Evolutionary conservation across 2,329 filamentous ascomycete species (phyloP).

Genomic region (Sporothrix phasma): DNA sequence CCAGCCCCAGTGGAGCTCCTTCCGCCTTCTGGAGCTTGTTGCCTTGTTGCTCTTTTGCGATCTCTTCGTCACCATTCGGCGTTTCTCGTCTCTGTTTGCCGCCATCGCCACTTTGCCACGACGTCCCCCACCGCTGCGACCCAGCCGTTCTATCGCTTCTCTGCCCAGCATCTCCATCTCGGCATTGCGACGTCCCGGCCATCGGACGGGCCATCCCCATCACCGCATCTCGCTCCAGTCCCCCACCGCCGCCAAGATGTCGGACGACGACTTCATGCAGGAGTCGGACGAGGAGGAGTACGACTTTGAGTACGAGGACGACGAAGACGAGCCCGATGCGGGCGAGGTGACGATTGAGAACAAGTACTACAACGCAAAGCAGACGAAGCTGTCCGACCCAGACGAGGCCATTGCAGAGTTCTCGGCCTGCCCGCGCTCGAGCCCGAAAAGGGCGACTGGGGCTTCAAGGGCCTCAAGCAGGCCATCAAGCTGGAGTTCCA

Average conservation of each 20-base stretch:
- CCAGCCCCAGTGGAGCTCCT: background rate
- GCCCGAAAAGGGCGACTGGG: constrained; percentile 92
- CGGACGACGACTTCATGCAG: constrained; percentile 89
- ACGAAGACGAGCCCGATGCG: constrained; percentile 75
- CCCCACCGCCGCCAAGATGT: constrained; percentile 45
- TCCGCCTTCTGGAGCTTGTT: constrained; percentile 5
- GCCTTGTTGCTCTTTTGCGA: background rate
- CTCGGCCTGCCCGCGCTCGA: constrained; percentile 78
- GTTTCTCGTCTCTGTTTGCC: background rate
- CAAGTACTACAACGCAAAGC: constrained; percentile 99
- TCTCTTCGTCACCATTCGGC: background rate
- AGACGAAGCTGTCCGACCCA: constrained; percentile 79
- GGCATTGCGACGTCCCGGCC: no score
- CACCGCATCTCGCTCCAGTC: constrained; percentile 18
- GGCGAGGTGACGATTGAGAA: constrained; percentile 95
- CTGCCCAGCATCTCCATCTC: no score
- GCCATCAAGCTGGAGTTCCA: constrained; percentile 96
- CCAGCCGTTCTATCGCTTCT: background rate
- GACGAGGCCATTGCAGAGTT: constrained; percentile 88
- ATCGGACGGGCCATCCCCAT: background rate
- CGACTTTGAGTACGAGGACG: constrained; percentile 93
- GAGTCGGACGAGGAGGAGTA: constrained; percentile 87
- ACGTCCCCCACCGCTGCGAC: background rate
- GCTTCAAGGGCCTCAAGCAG: constrained; percentile 96
- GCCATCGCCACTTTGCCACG: background rate